Percentiles rank a stretch among this genome's conserved stretches.
Conservation (phyloP, 331 rosid genomes). For the Malus hybrid region DNA sequence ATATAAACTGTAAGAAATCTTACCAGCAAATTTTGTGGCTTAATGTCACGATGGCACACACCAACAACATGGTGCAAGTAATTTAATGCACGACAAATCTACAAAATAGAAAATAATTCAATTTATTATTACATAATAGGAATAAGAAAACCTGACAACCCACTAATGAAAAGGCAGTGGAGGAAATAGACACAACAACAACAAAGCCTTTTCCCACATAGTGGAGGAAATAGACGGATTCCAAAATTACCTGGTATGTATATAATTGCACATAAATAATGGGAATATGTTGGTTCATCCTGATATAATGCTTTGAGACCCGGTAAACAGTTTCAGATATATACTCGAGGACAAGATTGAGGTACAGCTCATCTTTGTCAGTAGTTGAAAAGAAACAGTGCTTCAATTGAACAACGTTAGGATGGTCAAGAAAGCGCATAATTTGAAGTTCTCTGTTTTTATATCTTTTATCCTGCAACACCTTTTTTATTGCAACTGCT, state of each 20-base stretch:
- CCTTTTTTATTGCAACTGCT: conserved; percentile 83
- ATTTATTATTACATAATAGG: background rate
- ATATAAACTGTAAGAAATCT: conserved; percentile 9
- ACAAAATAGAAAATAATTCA: conserved; percentile 24
- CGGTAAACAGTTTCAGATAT: conserved; percentile 74
- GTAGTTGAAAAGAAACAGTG: conserved; percentile 90
- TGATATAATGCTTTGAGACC: conserved; percentile 61
- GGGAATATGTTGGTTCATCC: conserved; percentile 63
- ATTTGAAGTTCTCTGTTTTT: conserved; percentile 88
- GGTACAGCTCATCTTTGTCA: conserved; percentile 80
- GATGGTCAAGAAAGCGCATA: conserved; percentile 75
- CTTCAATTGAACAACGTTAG: conserved; percentile 60
- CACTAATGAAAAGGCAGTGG: background rate
- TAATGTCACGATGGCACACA: conserved; percentile 92
- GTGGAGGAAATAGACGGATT: background rate
- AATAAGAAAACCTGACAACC: background rate
- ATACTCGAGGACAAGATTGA: conserved; percentile 82
- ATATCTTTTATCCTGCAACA: conserved; percentile 86
- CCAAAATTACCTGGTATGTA: conserved; percentile 58
- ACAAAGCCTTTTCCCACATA: too few relatives aligned
- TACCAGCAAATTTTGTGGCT: conserved; percentile 93
- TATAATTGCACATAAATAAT: conserved; percentile 63
- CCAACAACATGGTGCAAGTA: conserved; percentile 75
- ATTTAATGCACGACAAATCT: conserved; percentile 82
- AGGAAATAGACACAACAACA: background rate